These are phyloP conservation scores for Leccinum idahoense DNA, from an alignment of 1,284 basidiomycete species.

Conservation along the genomic window DNA sequence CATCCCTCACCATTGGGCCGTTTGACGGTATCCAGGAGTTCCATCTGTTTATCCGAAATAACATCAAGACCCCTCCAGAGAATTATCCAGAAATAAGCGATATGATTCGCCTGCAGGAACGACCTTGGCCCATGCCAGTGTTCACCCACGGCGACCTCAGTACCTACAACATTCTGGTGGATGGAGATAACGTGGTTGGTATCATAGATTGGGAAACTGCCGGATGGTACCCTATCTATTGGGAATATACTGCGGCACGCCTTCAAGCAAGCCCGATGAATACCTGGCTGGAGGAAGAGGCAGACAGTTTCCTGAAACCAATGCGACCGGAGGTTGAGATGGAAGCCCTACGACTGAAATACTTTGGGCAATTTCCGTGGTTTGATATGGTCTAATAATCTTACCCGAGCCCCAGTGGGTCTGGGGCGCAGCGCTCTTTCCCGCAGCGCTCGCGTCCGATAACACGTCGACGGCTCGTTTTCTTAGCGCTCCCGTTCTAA, in stretches of 20 bases:
- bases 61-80: not conserved
- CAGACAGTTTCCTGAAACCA: too few relatives aligned
- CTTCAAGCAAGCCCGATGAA: not conserved
- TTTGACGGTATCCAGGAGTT: slow-evolving; percentile 3
- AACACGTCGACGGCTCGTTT: too few relatives aligned
- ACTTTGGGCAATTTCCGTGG: too few relatives aligned
- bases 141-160: not conserved
- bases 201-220: not conserved
- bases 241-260: not conserved
- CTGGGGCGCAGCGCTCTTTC: too few relatives aligned
- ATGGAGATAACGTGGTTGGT: not conserved
- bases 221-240: not conserved
- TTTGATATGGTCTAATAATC: too few relatives aligned
- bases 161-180: not conserved
- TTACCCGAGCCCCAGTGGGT: too few relatives aligned
- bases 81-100: not conserved
- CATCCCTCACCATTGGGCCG: not conserved
- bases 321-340: too few relatives aligned
- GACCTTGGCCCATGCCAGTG: not conserved
- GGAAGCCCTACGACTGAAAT: too few relatives aligned
- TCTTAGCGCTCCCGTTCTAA: too few relatives aligned
- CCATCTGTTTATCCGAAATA: not conserved
- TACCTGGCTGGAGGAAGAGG: too few relatives aligned
- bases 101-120: not conserved
- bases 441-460: too few relatives aligned